Evolutionary conservation across 208 protist genomes (phyloP), one percentile per base, ranked within the genome.

Genomic region (Trypanosoma brucei): DNA sequence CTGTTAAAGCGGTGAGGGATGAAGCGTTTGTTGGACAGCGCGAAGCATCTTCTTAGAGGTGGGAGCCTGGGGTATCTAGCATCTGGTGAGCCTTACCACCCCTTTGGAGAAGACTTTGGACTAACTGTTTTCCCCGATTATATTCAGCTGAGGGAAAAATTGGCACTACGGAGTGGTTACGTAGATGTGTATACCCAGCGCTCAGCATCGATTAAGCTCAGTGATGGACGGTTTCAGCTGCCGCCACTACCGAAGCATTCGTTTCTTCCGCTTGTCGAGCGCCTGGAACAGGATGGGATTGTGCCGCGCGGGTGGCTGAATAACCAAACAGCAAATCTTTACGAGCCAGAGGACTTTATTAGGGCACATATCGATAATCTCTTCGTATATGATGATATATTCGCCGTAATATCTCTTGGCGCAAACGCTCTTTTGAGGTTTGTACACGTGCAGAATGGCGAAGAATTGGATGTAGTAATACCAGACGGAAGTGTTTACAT

Each of bases 331-430:
- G 86, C 84, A 30, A 95, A 95, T 61, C 76, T 95, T n/a, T 95
- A 92, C 62, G 88, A 95, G 62, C 70, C 81, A 3, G 86, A 84
- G 4, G 85, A 95, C 59, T 95, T 95, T 62, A 92, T 95, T 62
- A 78, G 88, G 33, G 88, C 88, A 35, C 88, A 95, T 73, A 79
- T 95, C 49, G 88, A 95, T 76, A 95, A 95, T 65, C 75, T 95
- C 22, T 95, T 95, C 55, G 81, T 92, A 3, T 95, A 95, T 69
- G 85, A 95, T 64, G 88, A 95, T 58, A 95, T 92, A 55, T 93
- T 95, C 60, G 88, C 83, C 5, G 78, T 93, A 48, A 72, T 84
- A 57, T 92, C 84, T 7, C 67, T 95, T 13, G 88, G 88, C 55
- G 76, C 73, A 60, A 92, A 92, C 55, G 83, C 84, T 31, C 64